Conservation (phyloP, 1,284 basidiomycete genomes). For the Pseudozyma hubeiensis region DNA sequence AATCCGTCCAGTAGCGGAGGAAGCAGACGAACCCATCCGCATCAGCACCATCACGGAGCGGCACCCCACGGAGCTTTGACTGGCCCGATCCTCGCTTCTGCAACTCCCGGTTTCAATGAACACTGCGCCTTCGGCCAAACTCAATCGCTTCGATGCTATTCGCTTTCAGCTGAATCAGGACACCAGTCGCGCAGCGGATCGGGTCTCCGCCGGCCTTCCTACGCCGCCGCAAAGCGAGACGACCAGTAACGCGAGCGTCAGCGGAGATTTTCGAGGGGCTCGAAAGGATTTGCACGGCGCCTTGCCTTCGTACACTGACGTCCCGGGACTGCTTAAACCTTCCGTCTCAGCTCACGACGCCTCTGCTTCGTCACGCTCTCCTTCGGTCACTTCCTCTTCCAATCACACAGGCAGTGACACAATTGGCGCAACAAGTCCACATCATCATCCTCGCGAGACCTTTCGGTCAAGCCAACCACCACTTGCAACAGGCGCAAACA, state of each 20-base stretch:
- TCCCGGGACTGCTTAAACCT: neutral
- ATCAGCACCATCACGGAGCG: too few species aligned
- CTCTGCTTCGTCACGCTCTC: constrained; percentile 16
- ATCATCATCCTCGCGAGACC: constrained; percentile 6
- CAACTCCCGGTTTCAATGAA: neutral
- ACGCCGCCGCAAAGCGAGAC: constrained; percentile 48
- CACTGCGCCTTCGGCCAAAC: neutral
- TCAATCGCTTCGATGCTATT: constrained; percentile 12
- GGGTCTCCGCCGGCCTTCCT: constrained; percentile 20
- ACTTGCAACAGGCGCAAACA: neutral
- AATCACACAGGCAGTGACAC: constrained; percentile 39
- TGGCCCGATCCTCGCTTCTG: neutral
- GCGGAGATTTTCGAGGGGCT: constrained; percentile 32
- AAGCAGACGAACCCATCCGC: too few species aligned
- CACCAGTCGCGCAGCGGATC: constrained; percentile 1
- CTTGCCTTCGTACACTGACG: neutral
- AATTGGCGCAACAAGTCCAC: constrained; percentile 26
- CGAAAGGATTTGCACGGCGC: constrained; percentile 26
- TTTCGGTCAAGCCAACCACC: constrained; percentile 13
- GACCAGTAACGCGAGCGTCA: constrained; percentile 35
- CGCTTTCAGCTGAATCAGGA: constrained; percentile 10
- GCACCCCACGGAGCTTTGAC: too few species aligned
- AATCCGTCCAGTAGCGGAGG: too few species aligned
- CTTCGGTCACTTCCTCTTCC: constrained; percentile 40
- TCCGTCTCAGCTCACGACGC: neutral